Percentiles rank a stretch among this genome's conserved stretches.
Evolutionary conservation across 805 yeast genomes (phyloP).

Genomic region (Teunomyces aglyptinius): DNA sequence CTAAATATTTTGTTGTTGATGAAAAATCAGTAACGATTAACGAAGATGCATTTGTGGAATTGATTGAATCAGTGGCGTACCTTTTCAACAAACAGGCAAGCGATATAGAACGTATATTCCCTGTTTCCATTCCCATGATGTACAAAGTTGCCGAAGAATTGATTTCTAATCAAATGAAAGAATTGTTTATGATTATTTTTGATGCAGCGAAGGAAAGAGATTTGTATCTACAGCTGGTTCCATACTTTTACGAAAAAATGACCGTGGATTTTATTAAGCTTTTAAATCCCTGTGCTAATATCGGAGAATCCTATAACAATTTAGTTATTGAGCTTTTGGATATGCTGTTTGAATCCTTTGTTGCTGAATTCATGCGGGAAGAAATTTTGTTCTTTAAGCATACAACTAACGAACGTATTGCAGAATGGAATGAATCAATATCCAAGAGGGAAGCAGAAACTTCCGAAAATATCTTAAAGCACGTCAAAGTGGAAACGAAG

Average conservation of each 20-base stretch:
- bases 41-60: conserved; percentile 5
- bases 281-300: conserved; percentile 30
- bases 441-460: conserved; percentile 48
- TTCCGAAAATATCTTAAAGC: conserved; percentile 46
- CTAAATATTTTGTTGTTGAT: conserved; percentile 18
- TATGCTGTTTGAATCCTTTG: conserved; percentile 40
- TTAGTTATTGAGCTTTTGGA: conserved; percentile 39
- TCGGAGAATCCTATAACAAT: conserved; percentile 34
- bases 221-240: conserved; percentile 36
- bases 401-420: conserved; percentile 22
- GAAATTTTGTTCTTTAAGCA: conserved; percentile 29
- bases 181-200: conserved; percentile 26
- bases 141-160: conserved; percentile 48
- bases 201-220: conserved; percentile 25
- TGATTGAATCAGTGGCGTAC: conserved; percentile 30
- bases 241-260: conserved; percentile 35
- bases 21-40: neutral
- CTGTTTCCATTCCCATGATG: conserved; percentile 45
- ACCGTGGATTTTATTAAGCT: conserved; percentile 22
- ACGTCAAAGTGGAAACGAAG: conserved; percentile 45
- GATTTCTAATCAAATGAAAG: conserved; percentile 38
- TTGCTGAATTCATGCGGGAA: conserved; percentile 39
- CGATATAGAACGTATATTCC: conserved; percentile 45
- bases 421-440: conserved; percentile 34
- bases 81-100: conserved; percentile 36